These are phyloP conservation scores for Butyriboletus loyo DNA, from an alignment of 768 basidiomycete species.

Conservation along the genomic window DNA sequence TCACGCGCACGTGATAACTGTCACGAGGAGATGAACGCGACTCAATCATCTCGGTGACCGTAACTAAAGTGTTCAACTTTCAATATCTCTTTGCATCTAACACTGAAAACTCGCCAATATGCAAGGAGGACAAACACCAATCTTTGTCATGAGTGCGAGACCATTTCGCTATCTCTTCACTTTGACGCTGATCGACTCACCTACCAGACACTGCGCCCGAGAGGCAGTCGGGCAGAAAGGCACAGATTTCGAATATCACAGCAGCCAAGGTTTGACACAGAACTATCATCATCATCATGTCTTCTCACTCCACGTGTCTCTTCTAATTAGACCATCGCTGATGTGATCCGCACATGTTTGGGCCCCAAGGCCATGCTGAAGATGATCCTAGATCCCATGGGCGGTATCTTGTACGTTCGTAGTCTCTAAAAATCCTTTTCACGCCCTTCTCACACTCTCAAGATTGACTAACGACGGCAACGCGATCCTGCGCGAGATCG, in stretches of 20 bases:
- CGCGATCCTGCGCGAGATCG: conserved; percentile 96
- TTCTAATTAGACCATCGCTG: conserved; percentile 78
- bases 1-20: background rate
- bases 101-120: conserved; percentile 7
- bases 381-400: conserved; percentile 99
- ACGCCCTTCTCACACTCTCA: background rate
- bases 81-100: conserved; percentile 8
- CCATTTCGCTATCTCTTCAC: background rate
- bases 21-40: conserved; percentile 1
- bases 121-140: conserved; percentile 60
- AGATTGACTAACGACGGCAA: conserved; percentile 99
- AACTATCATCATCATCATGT: too few species aligned
- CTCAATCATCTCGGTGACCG: too few species aligned
- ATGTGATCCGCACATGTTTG: conserved; percentile 95
- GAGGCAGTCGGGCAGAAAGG: conserved; percentile 90
- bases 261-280: conserved; percentile 77
- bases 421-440: background rate
- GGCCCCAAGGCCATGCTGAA: conserved; percentile 99
- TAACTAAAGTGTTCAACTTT: background rate
- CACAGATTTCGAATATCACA: conserved; percentile 94
- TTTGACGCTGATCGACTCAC: background rate
- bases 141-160: conserved; percentile 77
- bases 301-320: background rate
- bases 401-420: conserved; percentile 82
- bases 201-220: conserved; percentile 85